phyloP scores from a whole-genome alignment of 352 stramenopile species.

The Aphanomyces astaci region DNA sequence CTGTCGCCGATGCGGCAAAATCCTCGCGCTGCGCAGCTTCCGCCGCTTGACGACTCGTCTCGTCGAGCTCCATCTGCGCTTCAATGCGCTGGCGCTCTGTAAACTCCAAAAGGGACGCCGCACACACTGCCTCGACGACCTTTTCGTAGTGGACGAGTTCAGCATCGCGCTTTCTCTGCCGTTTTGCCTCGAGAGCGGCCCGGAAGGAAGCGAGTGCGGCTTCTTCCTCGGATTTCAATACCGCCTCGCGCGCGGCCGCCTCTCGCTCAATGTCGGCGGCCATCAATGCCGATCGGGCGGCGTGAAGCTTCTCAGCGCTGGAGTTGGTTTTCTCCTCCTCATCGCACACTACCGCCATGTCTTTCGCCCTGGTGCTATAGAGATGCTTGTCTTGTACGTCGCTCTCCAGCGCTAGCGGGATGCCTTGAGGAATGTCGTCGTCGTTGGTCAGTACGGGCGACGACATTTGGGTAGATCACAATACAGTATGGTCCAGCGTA shows the following conservation, averaged over 20 bases:
- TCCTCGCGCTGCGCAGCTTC: constrained; percentile 31
- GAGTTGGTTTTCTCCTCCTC: background rate
- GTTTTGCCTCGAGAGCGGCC: constrained; percentile 41
- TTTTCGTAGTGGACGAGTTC: constrained; percentile 40
- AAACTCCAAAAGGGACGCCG: constrained; percentile 70
- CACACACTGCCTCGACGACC: constrained; percentile 68
- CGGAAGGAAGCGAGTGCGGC: constrained; percentile 2
- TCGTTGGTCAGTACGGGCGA: background rate
- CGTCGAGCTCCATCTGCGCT: constrained; percentile 46
- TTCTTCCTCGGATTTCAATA: constrained; percentile 17
- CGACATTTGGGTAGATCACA: too few relatives aligned
- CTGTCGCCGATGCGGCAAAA: constrained; percentile 35
- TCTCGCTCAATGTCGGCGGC: background rate
- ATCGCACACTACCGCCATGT: background rate
- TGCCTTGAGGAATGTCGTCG: background rate
- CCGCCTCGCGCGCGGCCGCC: background rate
- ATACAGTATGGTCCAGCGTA: too few relatives aligned
- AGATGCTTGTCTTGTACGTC: background rate
- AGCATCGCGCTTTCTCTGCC: constrained; percentile 34
- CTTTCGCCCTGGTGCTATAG: background rate
- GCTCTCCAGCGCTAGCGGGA: background rate
- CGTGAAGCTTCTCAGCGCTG: background rate
- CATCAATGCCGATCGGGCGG: background rate
- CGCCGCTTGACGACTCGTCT: constrained; percentile 39
- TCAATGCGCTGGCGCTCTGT: constrained; percentile 59